These are phyloP conservation scores for Termitomyces sp. DNA, from an alignment of 768 basidiomycete species.

Conservation along the genomic window DNA sequence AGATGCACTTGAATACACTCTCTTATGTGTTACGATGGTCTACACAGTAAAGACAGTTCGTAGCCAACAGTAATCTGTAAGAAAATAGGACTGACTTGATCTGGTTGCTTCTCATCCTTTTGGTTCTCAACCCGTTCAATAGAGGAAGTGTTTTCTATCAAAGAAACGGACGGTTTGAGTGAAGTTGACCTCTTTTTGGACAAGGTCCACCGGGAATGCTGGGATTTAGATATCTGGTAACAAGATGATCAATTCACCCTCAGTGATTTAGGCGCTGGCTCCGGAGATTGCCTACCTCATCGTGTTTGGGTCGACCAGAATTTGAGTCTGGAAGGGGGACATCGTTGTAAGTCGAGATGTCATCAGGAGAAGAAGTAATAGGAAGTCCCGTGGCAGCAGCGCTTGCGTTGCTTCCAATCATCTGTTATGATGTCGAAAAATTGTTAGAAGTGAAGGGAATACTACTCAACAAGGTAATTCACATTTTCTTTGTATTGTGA, in stretches of 20 bases:
- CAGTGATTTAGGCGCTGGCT: not conserved
- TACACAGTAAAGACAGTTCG: not conserved
- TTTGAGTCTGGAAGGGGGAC: not conserved
- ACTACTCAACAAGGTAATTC: not conserved
- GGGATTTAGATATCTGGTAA: not conserved
- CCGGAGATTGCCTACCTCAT: not conserved
- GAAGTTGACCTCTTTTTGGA: constrained; percentile 3
- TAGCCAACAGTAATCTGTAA: too few relatives aligned
- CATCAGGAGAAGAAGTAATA: not conserved
- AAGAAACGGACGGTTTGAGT: not conserved
- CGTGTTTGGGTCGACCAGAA: not conserved
- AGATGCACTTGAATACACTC: constrained; percentile 2
- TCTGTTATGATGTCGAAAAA: not conserved
- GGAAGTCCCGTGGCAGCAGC: not conserved
- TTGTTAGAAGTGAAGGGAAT: not conserved
- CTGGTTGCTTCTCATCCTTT: constrained; percentile 18
- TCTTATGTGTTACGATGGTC: not conserved
- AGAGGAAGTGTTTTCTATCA: not conserved
- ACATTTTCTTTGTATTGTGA: not conserved
- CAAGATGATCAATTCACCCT: not conserved
- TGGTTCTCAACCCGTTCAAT: not conserved
- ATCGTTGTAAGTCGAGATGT: not conserved
- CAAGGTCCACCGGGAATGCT: constrained; percentile 7
- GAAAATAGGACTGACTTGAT: constrained; percentile 41
- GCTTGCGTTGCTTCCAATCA: not conserved